Evolutionary conservation across 2,329 filamentous ascomycete genomes (phyloP), one percentile per base, ranked within the genome.

Genomic region (Calonectria fujianensis): DNA sequence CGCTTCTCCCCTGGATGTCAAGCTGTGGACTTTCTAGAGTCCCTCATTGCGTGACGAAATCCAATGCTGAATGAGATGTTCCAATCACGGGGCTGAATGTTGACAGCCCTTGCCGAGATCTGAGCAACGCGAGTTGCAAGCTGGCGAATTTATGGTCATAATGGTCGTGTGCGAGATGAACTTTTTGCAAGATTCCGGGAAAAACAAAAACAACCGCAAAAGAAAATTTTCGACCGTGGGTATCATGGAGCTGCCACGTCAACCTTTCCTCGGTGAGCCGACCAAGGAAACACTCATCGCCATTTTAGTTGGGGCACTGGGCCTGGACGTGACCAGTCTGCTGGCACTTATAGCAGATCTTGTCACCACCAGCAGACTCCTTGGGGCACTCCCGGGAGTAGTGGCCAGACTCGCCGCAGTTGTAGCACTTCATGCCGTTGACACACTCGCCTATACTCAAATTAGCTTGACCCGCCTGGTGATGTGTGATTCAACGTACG

Each of bases 381-480:
- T 96, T 96, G 82, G 96, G 94, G 91, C 97, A 99, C 87, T 99
- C 97, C 79, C 96, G 94, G 79, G 95, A 97, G 86, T 98, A 93
- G 88, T 98, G 96, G 77, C 97, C 96, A 81, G 96, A 94, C 90
- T 98, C 96, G 84, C 92, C 92, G 81, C 97, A 98, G 93, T 98
- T 98, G 93, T 98, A 99, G 94, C 97, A 99, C 91, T 98, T 98
- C 91, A 97, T 96, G 83, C 97, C 97, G 87, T 98, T 97, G 82
- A 96, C 97, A 89, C 97, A 99, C 88, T 98, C 97, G 81, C 91
- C 91, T 92, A 72, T 27, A 65, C n/a, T 24, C 64, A 65, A 65
- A 63, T 82, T 78, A 82, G 81, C 54, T n/a, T 68, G 41, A 27
- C 37, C 32, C 16, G 51, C 6, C 13, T 18, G 5, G 16, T 6